Conservation (phyloP, 2,329 filamentous ascomycete genomes). For the Corniculantispora saksenae region DNA sequence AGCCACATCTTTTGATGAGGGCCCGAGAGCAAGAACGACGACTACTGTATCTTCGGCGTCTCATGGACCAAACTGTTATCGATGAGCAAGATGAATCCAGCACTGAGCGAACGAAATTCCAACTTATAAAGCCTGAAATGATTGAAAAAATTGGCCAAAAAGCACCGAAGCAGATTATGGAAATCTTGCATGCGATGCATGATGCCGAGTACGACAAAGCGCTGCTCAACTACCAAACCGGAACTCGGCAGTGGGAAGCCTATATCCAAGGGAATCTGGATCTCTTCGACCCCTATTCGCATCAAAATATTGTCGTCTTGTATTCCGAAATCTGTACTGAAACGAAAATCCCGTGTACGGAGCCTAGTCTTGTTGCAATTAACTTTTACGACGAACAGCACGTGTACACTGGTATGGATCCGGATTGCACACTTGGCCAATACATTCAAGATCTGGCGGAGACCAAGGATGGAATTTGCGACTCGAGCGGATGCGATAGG, state of each 20-base stretch:
- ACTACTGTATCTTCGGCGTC: constrained; percentile 75
- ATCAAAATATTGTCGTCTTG: constrained; percentile 93
- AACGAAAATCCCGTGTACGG: constrained; percentile 89
- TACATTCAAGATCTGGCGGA: constrained; percentile 90
- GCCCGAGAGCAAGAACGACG: constrained; percentile 87
- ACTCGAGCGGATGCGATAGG: constrained; percentile 80
- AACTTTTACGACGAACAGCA: constrained; percentile 95
- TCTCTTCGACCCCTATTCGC: constrained; percentile 90
- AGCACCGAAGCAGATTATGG: constrained; percentile 83
- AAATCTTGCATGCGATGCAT: constrained; percentile 91
- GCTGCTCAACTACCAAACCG: constrained; percentile 87
- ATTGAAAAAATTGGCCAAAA: constrained; percentile 80
- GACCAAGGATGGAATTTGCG: constrained; percentile 74
- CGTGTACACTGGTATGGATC: constrained; percentile 67
- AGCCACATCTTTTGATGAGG: constrained; percentile 89
- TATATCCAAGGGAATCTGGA: constrained; percentile 87
- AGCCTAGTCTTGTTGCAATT: constrained; percentile 85
- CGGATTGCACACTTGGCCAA: constrained; percentile 90
- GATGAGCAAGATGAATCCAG: constrained; percentile 60
- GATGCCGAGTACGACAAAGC: constrained; percentile 97
- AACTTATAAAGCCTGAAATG: constrained; percentile 94
- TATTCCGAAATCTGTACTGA: constrained; percentile 93
- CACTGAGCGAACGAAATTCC: constrained; percentile 71
- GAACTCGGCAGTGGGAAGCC: constrained; percentile 94
- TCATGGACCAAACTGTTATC: constrained; percentile 73